Base-by-base conservation (phyloP, 2,329 filamentous ascomycete species). In the Blumeria graminis region DNA sequence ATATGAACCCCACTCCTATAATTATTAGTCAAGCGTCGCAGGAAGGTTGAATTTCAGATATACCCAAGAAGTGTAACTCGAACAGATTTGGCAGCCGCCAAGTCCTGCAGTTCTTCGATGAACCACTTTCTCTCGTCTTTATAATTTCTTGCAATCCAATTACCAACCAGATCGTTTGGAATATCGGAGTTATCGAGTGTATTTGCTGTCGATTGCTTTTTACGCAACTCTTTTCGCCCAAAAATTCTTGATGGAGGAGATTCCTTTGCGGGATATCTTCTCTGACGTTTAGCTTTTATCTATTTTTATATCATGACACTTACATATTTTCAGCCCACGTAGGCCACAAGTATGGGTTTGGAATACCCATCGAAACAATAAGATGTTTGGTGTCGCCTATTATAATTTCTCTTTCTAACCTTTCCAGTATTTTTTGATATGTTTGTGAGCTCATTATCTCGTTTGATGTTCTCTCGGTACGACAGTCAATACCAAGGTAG, bases 81-180 rank as follows among this genome's bases (percentile, higher is more conserved):
- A 55, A 95, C 78, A 13, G 87, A 94, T 67, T 94, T 94, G 67
- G 92, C 87, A 22, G 86, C 87, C 8, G 93, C 89, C 58, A 98
- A 74, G 64, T 94, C 87, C 68, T 98, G 93, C 32, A 98, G 72
- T 63, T 95, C 88, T 66, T 92, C 84, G 43, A 98, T 79, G 60
- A 96, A 75, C 68, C 86, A 83, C 60, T 82, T 86, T 55, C 92
- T 80, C 69, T 98, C 92, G 32, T 80, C 75, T 67, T 96, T 98
- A 71, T 96, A 89, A 65, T 88, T 86, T 66, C 87, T 94, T 39
- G 90, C 86, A 0, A 90, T 95, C 92, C 92, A 98, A 66, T 98
- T 90, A 68, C 96, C 92, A 66, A 95, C 90, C 9, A 94, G 71
- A 63, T 94, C 88, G 65, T 94, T 89, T 33, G 94, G 72, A 13